Conservation (phyloP, 768 basidiomycete genomes). For the Termitomyces sp. region DNA sequence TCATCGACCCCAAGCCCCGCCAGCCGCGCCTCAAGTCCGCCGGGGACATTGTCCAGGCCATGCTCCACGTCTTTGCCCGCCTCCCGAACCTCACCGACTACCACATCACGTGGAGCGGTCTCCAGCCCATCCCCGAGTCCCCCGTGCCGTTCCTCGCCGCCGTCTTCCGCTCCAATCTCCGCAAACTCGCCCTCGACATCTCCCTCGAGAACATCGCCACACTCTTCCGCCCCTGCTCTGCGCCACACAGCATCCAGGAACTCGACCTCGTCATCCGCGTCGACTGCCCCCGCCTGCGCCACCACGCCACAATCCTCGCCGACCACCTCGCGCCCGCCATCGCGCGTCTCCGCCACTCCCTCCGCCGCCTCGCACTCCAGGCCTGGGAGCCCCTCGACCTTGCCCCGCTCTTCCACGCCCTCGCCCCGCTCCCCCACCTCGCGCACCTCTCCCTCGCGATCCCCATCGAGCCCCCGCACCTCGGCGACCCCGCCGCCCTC, state of each 20-base stretch:
- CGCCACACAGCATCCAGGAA: conserved; percentile 29
- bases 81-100: conserved; percentile 43
- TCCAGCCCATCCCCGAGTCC: conserved; percentile 22
- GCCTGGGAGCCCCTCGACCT: conserved; percentile 41
- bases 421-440: conserved; percentile 26
- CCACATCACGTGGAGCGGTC: conserved; percentile 44
- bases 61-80: conserved; percentile 36
- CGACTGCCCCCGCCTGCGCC: conserved; percentile 18
- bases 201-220: conserved; percentile 34
- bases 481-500: conserved; percentile 34
- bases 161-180: conserved; percentile 29
- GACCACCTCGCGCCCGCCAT: conserved; percentile 34
- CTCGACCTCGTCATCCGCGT: conserved; percentile 37
- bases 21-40: neutral
- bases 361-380: conserved; percentile 33
- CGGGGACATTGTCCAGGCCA: conserved; percentile 32
- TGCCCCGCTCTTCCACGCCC: conserved; percentile 31
- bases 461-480: conserved; percentile 32
- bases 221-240: conserved; percentile 25
- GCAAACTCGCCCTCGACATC: conserved; percentile 36
- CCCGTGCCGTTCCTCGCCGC: conserved; percentile 28
- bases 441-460: conserved; percentile 32
- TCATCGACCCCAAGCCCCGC: conserved; percentile 2
- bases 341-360: conserved; percentile 25
- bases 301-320: conserved; percentile 26